phyloP scores from a whole-genome alignment of 768 basidiomycete genomes.

The Mycena maculata region DNA sequence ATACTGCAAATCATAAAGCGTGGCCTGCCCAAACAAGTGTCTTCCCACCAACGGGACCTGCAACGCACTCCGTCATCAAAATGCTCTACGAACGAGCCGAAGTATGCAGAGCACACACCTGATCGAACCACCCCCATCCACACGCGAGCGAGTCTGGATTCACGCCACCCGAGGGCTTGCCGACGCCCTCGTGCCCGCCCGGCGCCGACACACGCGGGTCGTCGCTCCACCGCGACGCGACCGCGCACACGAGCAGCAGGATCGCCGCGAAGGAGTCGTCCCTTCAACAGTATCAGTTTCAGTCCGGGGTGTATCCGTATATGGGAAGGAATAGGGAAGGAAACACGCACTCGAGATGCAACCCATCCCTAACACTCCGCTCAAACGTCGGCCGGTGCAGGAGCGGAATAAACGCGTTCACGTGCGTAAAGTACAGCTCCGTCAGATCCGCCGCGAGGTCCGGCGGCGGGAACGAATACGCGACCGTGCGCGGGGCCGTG shows the following conservation, averaged over 20 bases:
- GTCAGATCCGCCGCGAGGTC: conserved; percentile 66
- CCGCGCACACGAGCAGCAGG: conserved; percentile 78
- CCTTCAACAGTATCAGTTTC: background rate
- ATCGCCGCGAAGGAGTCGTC: conserved; percentile 67
- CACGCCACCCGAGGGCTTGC: background rate
- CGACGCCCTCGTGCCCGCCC: background rate
- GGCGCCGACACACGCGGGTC: conserved; percentile 61
- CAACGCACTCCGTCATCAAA: background rate
- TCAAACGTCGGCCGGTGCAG: conserved; percentile 81
- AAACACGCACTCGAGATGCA: conserved; percentile 51
- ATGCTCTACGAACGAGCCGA: background rate
- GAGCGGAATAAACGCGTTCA: conserved; percentile 72
- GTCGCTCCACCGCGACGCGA: conserved; percentile 67
- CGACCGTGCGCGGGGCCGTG: background rate
- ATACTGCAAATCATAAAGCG: conserved; percentile 80
- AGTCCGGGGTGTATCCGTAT: no score
- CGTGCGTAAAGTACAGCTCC: conserved; percentile 69
- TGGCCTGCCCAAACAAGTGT: conserved; percentile 70
- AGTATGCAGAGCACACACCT: conserved; percentile 49
- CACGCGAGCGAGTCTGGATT: conserved; percentile 47
- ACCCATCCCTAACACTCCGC: conserved; percentile 55
- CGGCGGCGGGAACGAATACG: conserved; percentile 59
- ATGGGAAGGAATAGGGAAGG: background rate
- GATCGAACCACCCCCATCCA: conserved; percentile 77
- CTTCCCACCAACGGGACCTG: conserved; percentile 65